Evolutionary conservation across 176 grass and related monocot species (phyloP).

Genomic region (Coix lacrymajobi): DNA sequence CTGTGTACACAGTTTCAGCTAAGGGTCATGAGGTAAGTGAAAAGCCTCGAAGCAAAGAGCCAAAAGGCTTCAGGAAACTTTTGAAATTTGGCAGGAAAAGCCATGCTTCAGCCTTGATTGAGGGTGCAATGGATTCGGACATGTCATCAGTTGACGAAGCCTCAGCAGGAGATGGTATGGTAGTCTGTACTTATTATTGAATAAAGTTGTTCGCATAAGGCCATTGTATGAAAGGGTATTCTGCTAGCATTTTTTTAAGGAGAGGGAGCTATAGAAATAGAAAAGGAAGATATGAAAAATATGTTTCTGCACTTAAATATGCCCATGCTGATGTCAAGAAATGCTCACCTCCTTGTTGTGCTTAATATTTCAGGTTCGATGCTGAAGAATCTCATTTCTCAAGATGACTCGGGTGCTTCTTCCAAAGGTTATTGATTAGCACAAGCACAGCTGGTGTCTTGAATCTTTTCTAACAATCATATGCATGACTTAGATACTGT

Average conservation of each 20-base stretch:
- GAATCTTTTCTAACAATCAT: background rate
- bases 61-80: slow-evolving; percentile 86
- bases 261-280: background rate
- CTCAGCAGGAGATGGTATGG: slow-evolving; percentile 57
- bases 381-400: slow-evolving; percentile 67
- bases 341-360: background rate
- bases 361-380: slow-evolving; percentile 54
- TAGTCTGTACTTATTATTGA: background rate
- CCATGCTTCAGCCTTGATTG: slow-evolving; percentile 38
- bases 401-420: slow-evolving; percentile 37
- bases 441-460: background rate
- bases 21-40: slow-evolving; percentile 36
- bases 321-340: too few species aligned
- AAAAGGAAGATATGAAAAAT: background rate
- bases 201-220: background rate
- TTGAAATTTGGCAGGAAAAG: slow-evolving; percentile 88
- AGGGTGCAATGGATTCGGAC: slow-evolving; percentile 45
- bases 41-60: slow-evolving; percentile 61
- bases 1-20: slow-evolving; percentile 22
- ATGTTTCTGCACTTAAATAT: background rate
- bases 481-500: background rate
- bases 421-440: slow-evolving; percentile 38
- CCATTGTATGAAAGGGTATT: background rate
- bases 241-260: background rate
- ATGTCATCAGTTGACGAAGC: slow-evolving; percentile 59